Evolutionary conservation across 345 rosid species (phyloP).

Genomic region (Hevea brasiliensis): DNA sequence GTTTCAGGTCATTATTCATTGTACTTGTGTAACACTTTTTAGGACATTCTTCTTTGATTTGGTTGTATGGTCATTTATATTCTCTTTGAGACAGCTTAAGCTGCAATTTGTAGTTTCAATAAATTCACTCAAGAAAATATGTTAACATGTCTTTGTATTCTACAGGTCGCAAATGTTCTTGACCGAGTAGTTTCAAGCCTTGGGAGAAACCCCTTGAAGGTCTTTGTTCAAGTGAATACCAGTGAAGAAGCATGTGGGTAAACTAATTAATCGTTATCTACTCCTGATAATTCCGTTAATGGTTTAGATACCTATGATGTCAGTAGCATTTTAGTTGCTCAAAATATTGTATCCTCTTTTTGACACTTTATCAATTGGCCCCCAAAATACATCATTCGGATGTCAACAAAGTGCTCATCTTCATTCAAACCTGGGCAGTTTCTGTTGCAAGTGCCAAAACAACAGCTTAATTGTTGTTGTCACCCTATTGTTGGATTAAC

Average conservation of each 20-base stretch:
- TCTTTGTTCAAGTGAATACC: conserved; percentile 90
- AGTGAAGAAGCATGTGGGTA: conserved; percentile 90
- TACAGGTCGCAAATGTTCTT: conserved; percentile 73
- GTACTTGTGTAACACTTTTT: neutral
- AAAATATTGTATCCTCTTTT: neutral
- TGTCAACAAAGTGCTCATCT: neutral
- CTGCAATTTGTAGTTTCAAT: neutral
- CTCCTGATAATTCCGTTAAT: neutral
- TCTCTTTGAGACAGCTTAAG: neutral
- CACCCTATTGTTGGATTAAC: neutral
- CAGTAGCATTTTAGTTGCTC: neutral
- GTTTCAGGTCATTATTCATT: neutral
- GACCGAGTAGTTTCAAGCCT: conserved; percentile 68
- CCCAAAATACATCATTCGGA: neutral
- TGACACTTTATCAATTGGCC: neutral
- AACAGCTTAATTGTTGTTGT: neutral
- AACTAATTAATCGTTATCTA: neutral
- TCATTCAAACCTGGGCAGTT: neutral
- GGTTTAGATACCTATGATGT: neutral
- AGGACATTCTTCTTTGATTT: neutral
- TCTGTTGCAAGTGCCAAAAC: neutral
- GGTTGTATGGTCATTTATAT: neutral
- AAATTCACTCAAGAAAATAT: neutral
- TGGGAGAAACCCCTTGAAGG: conserved; percentile 79
- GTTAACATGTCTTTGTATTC: conserved; percentile 10